Percentiles rank a stretch among this genome's conserved stretches.
Conservation (phyloP, 176 grass and related monocot species). For the Ananas comosus region DNA sequence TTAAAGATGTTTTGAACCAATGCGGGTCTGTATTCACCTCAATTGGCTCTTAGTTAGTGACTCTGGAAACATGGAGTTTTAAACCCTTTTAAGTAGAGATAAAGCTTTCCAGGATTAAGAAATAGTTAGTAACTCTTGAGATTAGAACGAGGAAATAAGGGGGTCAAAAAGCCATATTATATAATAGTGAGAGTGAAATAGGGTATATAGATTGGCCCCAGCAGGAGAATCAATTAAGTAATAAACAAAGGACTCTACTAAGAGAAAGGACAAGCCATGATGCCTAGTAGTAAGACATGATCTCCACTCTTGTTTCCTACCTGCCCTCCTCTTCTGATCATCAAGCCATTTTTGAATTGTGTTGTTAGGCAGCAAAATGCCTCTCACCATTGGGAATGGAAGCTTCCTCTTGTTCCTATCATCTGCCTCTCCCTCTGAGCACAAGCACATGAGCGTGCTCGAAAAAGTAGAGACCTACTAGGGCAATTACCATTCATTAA, state of each 20-base stretch:
- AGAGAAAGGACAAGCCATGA: slow-evolving; percentile 40
- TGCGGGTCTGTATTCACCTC: too few relatives aligned
- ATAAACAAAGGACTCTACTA: slow-evolving; percentile 28
- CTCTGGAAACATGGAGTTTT: too few relatives aligned
- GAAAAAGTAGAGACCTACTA: not conserved
- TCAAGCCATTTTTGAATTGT: slow-evolving; percentile 24
- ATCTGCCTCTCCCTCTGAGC: slow-evolving; percentile 17
- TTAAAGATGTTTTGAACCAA: too few relatives aligned
- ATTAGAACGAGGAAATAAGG: slow-evolving; percentile 23
- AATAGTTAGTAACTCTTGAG: slow-evolving; percentile 9
- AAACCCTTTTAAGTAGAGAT: too few relatives aligned
- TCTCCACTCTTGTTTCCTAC: slow-evolving; percentile 31
- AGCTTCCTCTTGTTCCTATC: slow-evolving; percentile 22
- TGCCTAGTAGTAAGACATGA: slow-evolving; percentile 45
- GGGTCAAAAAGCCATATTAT: slow-evolving; percentile 15
- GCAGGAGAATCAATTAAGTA: slow-evolving; percentile 34
- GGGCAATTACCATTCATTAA: not conserved
- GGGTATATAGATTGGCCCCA: slow-evolving; percentile 24
- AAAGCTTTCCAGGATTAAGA: not conserved
- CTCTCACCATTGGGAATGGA: slow-evolving; percentile 19
- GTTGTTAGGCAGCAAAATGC: slow-evolving; percentile 27
- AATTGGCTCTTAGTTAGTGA: too few relatives aligned
- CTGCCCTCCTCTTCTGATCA: slow-evolving; percentile 22
- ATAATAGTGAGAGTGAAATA: not conserved
- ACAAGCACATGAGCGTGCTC: slow-evolving; percentile 1